Percentiles rank a stretch among this genome's conserved stretches.
phyloP scores from a whole-genome alignment of 2,329 filamentous ascomycete genomes.

The Colletotrichum viniferum region DNA sequence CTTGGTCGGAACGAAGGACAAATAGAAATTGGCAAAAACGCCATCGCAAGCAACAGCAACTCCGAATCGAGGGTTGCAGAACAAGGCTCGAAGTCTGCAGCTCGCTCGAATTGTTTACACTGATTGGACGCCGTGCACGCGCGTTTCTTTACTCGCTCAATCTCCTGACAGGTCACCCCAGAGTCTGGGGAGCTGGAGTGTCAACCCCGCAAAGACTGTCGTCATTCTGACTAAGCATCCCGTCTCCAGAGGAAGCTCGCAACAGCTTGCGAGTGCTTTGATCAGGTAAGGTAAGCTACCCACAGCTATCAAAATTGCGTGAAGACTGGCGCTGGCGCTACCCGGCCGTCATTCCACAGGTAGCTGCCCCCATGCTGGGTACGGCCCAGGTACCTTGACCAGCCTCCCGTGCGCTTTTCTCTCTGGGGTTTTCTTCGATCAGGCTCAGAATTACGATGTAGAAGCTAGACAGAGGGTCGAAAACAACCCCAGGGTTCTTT shows the following conservation, averaged over 20 bases:
- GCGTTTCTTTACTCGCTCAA: slow-evolving; percentile 1
- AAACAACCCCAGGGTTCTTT: neutral
- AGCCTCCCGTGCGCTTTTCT: neutral
- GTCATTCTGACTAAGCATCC: slow-evolving; percentile 21
- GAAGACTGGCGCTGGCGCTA: slow-evolving; percentile 6
- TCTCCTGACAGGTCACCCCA: neutral
- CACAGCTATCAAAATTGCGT: slow-evolving; percentile 18
- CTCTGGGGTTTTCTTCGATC: neutral
- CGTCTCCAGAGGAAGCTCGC: neutral
- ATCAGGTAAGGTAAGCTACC: no score
- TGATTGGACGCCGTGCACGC: neutral
- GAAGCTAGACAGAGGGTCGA: neutral
- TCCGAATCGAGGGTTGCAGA: neutral
- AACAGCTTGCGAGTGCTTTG: neutral
- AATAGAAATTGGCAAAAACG: neutral
- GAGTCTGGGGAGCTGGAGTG: neutral
- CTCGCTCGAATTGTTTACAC: neutral
- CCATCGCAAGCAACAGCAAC: neutral
- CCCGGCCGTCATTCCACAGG: slow-evolving; percentile 4
- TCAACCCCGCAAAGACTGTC: slow-evolving; percentile 21
- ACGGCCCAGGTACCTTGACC: slow-evolving; percentile 6
- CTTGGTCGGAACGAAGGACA: neutral
- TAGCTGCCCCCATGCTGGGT: neutral
- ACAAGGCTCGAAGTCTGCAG: neutral
- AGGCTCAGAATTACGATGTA: slow-evolving; percentile 1